These are phyloP conservation scores for Solanum gracilifrons DNA, from an alignment of 257 asterid species.

Conservation along the genomic window DNA sequence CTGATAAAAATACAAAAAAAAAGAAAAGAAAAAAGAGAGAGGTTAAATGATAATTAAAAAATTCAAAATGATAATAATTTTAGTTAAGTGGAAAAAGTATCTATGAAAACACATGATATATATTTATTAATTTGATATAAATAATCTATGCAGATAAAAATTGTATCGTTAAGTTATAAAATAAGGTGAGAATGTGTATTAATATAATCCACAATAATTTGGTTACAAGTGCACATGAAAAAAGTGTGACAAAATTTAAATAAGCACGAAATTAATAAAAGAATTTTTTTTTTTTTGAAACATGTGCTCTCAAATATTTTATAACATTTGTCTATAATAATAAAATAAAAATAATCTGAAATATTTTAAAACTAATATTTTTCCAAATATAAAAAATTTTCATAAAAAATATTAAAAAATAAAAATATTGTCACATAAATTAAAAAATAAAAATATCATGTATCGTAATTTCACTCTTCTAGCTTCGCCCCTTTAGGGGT, in stretches of 20 bases:
- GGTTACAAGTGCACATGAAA: background rate
- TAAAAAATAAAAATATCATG: too few species aligned
- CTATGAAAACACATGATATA: background rate
- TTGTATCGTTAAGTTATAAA: background rate
- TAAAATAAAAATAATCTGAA: background rate
- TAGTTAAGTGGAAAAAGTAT: background rate
- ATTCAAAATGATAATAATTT: background rate
- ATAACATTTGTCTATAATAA: background rate
- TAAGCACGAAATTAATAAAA: background rate
- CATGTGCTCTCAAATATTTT: background rate
- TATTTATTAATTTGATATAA: background rate
- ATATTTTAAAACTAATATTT: rapidly evolving
- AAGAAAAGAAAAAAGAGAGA: too few species aligned
- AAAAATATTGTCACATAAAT: background rate
- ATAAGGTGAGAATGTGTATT: background rate
- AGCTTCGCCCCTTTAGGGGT: background rate
- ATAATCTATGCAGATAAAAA: rapidly evolving
- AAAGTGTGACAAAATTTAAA: background rate
- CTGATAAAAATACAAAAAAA: slow-evolving; percentile 8
- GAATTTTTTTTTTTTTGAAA: background rate
- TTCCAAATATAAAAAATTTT: background rate
- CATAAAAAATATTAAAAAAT: too few species aligned
- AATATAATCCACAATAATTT: background rate
- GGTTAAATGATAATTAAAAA: background rate
- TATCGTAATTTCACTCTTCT: background rate